Percentiles rank a stretch among this genome's conserved stretches.
These are phyloP conservation scores for Agrocybe praecox DNA, from an alignment of 768 basidiomycete genomes.

Conservation along the genomic window DNA sequence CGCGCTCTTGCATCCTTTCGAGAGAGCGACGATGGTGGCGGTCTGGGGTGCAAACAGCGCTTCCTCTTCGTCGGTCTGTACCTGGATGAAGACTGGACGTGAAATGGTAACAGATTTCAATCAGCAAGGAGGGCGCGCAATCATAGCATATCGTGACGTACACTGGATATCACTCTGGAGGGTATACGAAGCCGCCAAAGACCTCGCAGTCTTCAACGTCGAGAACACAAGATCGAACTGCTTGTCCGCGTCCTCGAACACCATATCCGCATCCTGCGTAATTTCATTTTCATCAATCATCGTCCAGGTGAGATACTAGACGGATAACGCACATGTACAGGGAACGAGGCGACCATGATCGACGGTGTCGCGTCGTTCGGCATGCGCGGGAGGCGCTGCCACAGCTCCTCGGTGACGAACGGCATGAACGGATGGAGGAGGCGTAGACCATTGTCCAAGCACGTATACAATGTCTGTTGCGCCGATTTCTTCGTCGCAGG, in stretches of 20 bases:
- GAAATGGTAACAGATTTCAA: too few relatives aligned
- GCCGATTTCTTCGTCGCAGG: slow-evolving; percentile 72
- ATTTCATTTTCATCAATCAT: neutral
- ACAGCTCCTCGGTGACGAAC: slow-evolving; percentile 97
- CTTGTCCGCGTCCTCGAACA: slow-evolving; percentile 73
- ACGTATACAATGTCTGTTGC: slow-evolving; percentile 95
- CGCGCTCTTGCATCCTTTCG: slow-evolving; percentile 84
- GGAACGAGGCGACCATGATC: slow-evolving; percentile 90
- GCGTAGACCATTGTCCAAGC: slow-evolving; percentile 87
- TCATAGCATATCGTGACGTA: slow-evolving; percentile 37
- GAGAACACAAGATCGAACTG: slow-evolving; percentile 87
- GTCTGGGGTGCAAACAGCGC: slow-evolving; percentile 71
- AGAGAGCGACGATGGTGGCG: slow-evolving; percentile 76
- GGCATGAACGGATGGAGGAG: slow-evolving; percentile 99
- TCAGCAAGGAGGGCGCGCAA: too few relatives aligned
- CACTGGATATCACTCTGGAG: slow-evolving; percentile 84
- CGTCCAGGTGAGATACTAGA: neutral
- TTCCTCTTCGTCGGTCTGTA: slow-evolving; percentile 63
- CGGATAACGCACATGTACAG: slow-evolving; percentile 62
- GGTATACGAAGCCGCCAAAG: slow-evolving; percentile 87
- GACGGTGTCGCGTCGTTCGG: slow-evolving; percentile 81
- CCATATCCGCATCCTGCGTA: slow-evolving; percentile 57
- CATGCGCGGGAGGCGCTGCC: slow-evolving; percentile 92
- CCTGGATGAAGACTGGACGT: slow-evolving; percentile 73
- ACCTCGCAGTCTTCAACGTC: slow-evolving; percentile 78